Base-by-base conservation (phyloP, 805 yeast genomes). In the Ogataea populi-albae region DNA sequence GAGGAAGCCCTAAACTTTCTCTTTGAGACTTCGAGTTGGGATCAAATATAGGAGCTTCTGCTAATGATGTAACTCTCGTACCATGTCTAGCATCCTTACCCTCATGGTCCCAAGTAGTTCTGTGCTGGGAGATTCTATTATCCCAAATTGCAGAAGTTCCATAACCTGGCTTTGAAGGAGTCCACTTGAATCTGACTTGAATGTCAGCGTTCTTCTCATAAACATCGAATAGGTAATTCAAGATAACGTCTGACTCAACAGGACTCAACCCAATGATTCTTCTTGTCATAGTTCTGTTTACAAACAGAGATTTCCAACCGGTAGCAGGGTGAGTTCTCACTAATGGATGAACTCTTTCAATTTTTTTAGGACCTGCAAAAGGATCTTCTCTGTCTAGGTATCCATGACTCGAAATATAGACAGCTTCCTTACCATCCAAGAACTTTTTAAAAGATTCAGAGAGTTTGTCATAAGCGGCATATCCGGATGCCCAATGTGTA, bases 261-360 rank as follows among this genome's bases (percentile, higher is more conserved):
- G 68, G 67, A 38, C 68, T 67, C 36, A 75, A 62, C 0, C 78
- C 81, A 8, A 67, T 69, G 35, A 76, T 75, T 40, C 73, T 62
- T 27, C 52, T 61, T 4, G 79, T 75, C 65, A 66, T 64, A 14
- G 65, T 59, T 23, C 75, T 63, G 55, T 75, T 74, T 26, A 75
- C 73, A 43, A 61, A 76, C 44, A 77, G 57, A 1, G 77, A 62
- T 56, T 77, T 77, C 73, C 75, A 66, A 31, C 80, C 80, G 17
- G 82, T 76, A n/a, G 69, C 78, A 8, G 84, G 83, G 46, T 78
- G 81, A 26, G 80, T 73, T 58, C 81, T 68, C 17, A 78, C 68
- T 17, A 78, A 43, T 2, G 81, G 82, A 55, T 78, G 84, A 40
- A 68, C 73, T 50, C 79, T 65, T 44, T 67, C 75, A 35, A 75